Evolutionary conservation across 192 early-diverging fungal genomes (phyloP).

Genomic region (Coemansia erecta): DNA sequence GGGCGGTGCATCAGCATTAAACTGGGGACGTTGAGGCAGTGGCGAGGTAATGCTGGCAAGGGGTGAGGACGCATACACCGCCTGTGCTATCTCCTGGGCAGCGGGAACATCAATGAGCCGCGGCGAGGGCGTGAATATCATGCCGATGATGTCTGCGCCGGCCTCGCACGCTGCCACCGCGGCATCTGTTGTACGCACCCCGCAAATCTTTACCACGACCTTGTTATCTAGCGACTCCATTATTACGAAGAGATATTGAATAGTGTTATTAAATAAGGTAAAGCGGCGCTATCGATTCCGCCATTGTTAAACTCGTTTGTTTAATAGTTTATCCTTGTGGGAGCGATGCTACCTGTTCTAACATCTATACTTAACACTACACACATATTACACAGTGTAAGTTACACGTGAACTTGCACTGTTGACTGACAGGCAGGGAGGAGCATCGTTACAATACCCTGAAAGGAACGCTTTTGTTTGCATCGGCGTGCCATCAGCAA

Average conservation of each 20-base stretch:
- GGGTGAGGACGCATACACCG: slow-evolving; percentile 43
- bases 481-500: not conserved
- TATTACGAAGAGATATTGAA: not conserved
- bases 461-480: no score
- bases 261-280: no score
- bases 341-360: no score
- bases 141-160: slow-evolving; percentile 88
- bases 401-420: no score
- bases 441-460: no score
- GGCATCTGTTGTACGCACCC: slow-evolving; percentile 77
- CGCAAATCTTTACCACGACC: slow-evolving; percentile 89
- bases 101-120: slow-evolving; percentile 67
- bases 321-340: no score
- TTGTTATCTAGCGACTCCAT: not conserved
- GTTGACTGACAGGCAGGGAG: no score
- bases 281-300: not conserved
- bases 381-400: no score
- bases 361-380: no score
- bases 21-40: not conserved
- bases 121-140: slow-evolving; percentile 89
- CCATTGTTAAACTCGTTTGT: not conserved
- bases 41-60: slow-evolving; percentile 13
- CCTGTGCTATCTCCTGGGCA: slow-evolving; percentile 72
- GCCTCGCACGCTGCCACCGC: slow-evolving; percentile 70
- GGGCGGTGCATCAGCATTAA: no score